Conservation (phyloP, 2,329 filamentous ascomycete species). For the Exophiala sp. region DNA sequence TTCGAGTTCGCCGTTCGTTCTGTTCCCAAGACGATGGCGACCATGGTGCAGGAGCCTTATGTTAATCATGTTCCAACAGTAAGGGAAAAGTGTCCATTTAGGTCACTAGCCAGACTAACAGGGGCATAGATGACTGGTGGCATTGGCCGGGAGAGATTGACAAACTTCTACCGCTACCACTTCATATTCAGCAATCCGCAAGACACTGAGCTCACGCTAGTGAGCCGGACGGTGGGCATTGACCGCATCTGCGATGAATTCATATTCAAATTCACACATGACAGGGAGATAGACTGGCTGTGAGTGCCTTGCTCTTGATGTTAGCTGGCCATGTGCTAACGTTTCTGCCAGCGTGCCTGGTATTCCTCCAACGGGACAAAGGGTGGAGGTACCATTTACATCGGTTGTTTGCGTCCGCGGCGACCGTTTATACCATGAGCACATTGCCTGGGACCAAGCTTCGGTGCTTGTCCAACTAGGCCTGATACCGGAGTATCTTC, state of each 20-base stretch:
- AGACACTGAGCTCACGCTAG: conserved; percentile 61
- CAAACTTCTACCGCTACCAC: conserved; percentile 64
- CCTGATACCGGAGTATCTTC: conserved; percentile 58
- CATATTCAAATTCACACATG: conserved; percentile 59
- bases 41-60: conserved; percentile 73
- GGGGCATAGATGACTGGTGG: conserved; percentile 55
- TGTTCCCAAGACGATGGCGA: conserved; percentile 69
- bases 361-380: conserved; percentile 51
- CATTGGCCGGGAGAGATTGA: conserved; percentile 57
- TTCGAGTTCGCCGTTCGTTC: conserved; percentile 64
- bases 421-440: conserved; percentile 63
- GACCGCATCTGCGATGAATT: conserved; percentile 70
- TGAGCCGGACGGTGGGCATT: conserved; percentile 65
- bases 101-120: too few species aligned
- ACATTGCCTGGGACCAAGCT: conserved; percentile 65
- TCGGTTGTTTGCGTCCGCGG: conserved; percentile 62
- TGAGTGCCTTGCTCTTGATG: conserved; percentile 38
- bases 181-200: conserved; percentile 69
- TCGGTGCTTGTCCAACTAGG: conserved; percentile 58
- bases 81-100: conserved; percentile 29
- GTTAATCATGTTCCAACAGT: conserved; percentile 71
- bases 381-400: conserved; percentile 57
- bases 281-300: conserved; percentile 62
- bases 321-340: not conserved
- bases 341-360: conserved; percentile 47